Evolutionary conservation across 495 filamentous ascomycete genomes (phyloP).

Genomic region (Podospora didyma): DNA sequence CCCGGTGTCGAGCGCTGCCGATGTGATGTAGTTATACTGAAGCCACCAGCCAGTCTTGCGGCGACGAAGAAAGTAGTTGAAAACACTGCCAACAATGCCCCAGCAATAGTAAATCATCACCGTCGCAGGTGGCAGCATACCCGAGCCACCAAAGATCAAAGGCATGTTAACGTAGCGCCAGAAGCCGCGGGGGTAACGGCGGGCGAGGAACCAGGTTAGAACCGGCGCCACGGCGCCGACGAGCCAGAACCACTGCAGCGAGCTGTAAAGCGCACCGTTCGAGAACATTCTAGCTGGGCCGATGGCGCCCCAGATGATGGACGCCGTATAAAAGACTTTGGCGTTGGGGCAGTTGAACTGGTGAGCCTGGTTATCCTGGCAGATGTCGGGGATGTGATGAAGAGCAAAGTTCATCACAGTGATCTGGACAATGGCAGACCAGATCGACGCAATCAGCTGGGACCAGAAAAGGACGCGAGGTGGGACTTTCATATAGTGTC

Average conservation of each 20-base stretch:
- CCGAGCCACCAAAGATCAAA: slow-evolving; percentile 62
- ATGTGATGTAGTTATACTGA: slow-evolving; percentile 75
- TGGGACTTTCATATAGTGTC: slow-evolving; percentile 70
- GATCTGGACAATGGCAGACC: slow-evolving; percentile 63
- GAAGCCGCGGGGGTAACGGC: slow-evolving; percentile 52
- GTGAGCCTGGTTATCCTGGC: slow-evolving; percentile 51
- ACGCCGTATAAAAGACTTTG: slow-evolving; percentile 61
- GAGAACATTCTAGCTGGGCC: slow-evolving; percentile 57
- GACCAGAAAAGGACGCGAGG: slow-evolving; percentile 63
- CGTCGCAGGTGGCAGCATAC: slow-evolving; percentile 60
- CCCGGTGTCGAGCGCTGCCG: slow-evolving; percentile 67
- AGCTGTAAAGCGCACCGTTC: slow-evolving; percentile 57
- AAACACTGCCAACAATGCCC: slow-evolving; percentile 63
- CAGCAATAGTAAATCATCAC: slow-evolving; percentile 64
- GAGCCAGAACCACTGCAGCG: slow-evolving; percentile 66
- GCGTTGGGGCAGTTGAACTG: slow-evolving; percentile 63
- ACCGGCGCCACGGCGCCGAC: slow-evolving; percentile 58
- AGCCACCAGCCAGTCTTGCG: slow-evolving; percentile 68
- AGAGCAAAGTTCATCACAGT: slow-evolving; percentile 66
- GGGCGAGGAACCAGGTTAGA: slow-evolving; percentile 56
- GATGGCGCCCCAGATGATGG: slow-evolving; percentile 49
- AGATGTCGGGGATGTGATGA: slow-evolving; percentile 55
- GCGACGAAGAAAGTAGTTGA: slow-evolving; percentile 62
- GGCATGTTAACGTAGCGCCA: slow-evolving; percentile 62
- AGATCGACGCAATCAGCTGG: slow-evolving; percentile 59